Evolutionary conservation across 495 filamentous ascomycete genomes (phyloP).

Genomic region (Aspergillus affinis): DNA sequence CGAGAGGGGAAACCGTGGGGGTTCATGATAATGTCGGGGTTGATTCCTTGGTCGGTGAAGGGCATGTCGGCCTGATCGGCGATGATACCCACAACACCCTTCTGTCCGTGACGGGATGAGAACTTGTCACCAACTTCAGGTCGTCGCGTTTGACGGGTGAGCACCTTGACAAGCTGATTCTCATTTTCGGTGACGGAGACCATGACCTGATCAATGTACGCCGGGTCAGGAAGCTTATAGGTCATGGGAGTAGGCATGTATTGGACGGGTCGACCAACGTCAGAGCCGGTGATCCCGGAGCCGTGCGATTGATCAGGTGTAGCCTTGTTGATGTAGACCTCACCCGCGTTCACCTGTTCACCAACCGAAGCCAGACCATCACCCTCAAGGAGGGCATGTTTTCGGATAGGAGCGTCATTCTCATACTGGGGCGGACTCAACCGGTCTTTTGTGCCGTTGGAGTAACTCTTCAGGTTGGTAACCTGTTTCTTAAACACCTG

Average conservation of each 20-base stretch:
- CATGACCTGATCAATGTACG: slow-evolving; percentile 93
- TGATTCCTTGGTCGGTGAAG: slow-evolving; percentile 86
- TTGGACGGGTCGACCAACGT: slow-evolving; percentile 55
- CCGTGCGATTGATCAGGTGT: slow-evolving; percentile 70
- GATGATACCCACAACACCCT: slow-evolving; percentile 96
- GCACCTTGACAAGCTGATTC: slow-evolving; percentile 79
- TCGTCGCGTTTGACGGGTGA: slow-evolving; percentile 86
- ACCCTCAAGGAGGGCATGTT: slow-evolving; percentile 69
- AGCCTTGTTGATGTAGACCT: slow-evolving; percentile 87
- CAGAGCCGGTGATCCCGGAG: slow-evolving; percentile 59
- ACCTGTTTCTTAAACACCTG: slow-evolving; percentile 92
- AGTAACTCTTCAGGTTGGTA: slow-evolving; percentile 73
- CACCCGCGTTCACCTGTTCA: slow-evolving; percentile 65
- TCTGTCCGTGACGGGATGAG: slow-evolving; percentile 96
- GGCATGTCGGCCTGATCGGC: slow-evolving; percentile 96
- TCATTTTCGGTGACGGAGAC: slow-evolving; percentile 82
- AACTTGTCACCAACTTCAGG: slow-evolving; percentile 98
- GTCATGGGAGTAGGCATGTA: slow-evolving; percentile 69
- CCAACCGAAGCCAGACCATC: slow-evolving; percentile 88
- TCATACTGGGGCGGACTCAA: slow-evolving; percentile 61
- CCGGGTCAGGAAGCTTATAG: slow-evolving; percentile 80
- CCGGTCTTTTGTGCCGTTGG: slow-evolving; percentile 74
- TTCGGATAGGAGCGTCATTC: slow-evolving; percentile 63
- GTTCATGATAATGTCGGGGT: slow-evolving; percentile 99
- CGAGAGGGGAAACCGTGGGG: slow-evolving; percentile 98